These are phyloP conservation scores for Exserohilum turcica DNA, from an alignment of 2,329 filamentous ascomycete genomes.

Conservation along the genomic window DNA sequence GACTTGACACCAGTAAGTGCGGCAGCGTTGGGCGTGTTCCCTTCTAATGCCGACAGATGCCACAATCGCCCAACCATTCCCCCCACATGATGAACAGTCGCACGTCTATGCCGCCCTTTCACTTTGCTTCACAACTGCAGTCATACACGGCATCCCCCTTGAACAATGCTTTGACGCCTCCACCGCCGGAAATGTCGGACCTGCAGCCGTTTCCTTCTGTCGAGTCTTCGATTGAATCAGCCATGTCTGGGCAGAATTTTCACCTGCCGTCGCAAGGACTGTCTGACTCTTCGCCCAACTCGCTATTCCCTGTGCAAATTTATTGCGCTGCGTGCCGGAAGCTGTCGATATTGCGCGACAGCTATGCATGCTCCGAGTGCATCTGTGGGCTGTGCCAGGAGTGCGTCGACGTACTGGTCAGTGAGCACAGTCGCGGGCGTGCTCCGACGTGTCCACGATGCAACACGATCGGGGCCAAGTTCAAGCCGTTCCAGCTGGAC, in stretches of 20 bases:
- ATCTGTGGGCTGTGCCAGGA: conserved; percentile 90
- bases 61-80: conserved; percentile 57
- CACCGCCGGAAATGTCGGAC: conserved; percentile 56
- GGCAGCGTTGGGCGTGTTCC: conserved; percentile 9
- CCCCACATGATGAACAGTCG: conserved; percentile 58
- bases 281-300: conserved; percentile 65
- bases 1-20: conserved; percentile 82
- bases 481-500: conserved; percentile 85
- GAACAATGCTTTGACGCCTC: conserved; percentile 87
- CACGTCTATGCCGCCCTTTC: conserved; percentile 64
- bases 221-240: conserved; percentile 72
- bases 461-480: conserved; percentile 76
- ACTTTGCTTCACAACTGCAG: conserved; percentile 57
- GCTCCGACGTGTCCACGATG: conserved; percentile 77
- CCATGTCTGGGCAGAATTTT: conserved; percentile 73
- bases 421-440: conserved; percentile 71
- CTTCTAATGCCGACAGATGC: conserved; percentile 47
- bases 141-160: conserved; percentile 88
- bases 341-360: conserved; percentile 76
- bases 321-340: conserved; percentile 89
- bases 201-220: conserved; percentile 84
- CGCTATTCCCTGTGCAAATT: conserved; percentile 69
- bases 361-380: conserved; percentile 94
- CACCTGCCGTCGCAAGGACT: conserved; percentile 60
- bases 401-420: conserved; percentile 81